Conservation (phyloP, 1,139 yeast genomes). For the Suhomyces taliae region DNA sequence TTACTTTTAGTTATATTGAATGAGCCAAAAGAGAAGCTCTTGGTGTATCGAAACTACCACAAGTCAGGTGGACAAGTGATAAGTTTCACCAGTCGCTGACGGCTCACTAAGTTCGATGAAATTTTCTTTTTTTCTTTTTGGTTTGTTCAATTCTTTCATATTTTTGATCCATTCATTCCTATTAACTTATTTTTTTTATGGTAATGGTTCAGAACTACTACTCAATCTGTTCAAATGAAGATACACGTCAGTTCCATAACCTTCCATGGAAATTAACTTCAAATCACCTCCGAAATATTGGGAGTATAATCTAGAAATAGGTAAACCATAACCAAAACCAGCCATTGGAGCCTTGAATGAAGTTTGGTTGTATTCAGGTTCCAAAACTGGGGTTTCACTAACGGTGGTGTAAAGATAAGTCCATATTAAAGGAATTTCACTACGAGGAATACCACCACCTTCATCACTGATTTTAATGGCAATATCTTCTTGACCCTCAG, state of each 20-base stretch:
- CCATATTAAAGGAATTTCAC: constrained; percentile 86
- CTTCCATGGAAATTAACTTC: constrained; percentile 86
- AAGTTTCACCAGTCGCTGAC: too few species aligned
- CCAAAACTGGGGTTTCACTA: constrained; percentile 66
- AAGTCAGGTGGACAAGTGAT: too few species aligned
- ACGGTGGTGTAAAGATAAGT: constrained; percentile 90
- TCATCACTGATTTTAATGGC: constrained; percentile 92
- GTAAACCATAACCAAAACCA: constrained; percentile 90
- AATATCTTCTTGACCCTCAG: constrained; percentile 90
- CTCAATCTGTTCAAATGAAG: constrained; percentile 68
- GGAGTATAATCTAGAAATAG: constrained; percentile 81
- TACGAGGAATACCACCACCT: constrained; percentile 90
- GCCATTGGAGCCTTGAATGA: constrained; percentile 90
- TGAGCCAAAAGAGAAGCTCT: too few species aligned
- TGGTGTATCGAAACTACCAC: too few species aligned
- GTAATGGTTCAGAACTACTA: constrained; percentile 49
- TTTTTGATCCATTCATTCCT: not conserved
- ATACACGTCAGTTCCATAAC: constrained; percentile 92
- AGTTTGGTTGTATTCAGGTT: constrained; percentile 53
- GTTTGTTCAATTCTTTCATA: not conserved
- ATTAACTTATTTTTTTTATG: constrained; percentile 19
- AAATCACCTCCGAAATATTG: constrained; percentile 91
- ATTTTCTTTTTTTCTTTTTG: not conserved
- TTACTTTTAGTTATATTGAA: too few species aligned
- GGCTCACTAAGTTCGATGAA: too few species aligned